These are phyloP conservation scores for Solanum chiquidenum DNA, from an alignment of 257 asterid species.

Conservation along the genomic window DNA sequence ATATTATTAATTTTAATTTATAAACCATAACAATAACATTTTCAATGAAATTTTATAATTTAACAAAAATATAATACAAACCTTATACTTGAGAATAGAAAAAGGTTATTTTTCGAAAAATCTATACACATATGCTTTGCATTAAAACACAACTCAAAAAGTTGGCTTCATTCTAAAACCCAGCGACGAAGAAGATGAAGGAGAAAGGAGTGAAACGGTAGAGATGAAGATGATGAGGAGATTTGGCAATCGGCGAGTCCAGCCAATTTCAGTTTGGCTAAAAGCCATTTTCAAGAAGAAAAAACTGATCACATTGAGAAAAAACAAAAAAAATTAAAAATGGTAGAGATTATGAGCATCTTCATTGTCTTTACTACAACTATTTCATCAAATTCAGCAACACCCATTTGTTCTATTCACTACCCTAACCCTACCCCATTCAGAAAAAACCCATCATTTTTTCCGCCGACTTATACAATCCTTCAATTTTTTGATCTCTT, in stretches of 20 bases:
- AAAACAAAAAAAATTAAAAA: conserved; percentile 22
- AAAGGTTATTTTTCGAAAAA: too few species aligned
- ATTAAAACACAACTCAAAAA: not conserved
- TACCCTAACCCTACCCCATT: conserved; percentile 32
- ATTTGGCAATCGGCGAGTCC: not conserved
- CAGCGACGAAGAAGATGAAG: not conserved
- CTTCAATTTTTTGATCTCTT: not conserved
- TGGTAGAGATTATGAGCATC: conserved; percentile 62
- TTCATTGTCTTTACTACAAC: conserved; percentile 27
- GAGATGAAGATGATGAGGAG: not conserved
- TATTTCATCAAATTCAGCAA: not conserved
- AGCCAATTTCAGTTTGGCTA: not conserved
- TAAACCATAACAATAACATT: too few species aligned
- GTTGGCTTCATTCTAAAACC: not conserved
- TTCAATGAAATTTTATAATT: too few species aligned
- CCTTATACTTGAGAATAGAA: too few species aligned
- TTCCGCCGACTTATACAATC: not conserved
- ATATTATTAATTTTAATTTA: too few species aligned
- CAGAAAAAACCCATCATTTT: conserved; percentile 10
- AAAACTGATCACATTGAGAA: not conserved
- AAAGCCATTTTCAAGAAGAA: not conserved
- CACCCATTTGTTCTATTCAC: not conserved
- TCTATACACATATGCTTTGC: not conserved
- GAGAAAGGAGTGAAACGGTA: not conserved
- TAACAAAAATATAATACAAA: too few species aligned